phyloP scores from a whole-genome alignment of 2,329 filamentous ascomycete genomes.

The Oidium heveae region DNA sequence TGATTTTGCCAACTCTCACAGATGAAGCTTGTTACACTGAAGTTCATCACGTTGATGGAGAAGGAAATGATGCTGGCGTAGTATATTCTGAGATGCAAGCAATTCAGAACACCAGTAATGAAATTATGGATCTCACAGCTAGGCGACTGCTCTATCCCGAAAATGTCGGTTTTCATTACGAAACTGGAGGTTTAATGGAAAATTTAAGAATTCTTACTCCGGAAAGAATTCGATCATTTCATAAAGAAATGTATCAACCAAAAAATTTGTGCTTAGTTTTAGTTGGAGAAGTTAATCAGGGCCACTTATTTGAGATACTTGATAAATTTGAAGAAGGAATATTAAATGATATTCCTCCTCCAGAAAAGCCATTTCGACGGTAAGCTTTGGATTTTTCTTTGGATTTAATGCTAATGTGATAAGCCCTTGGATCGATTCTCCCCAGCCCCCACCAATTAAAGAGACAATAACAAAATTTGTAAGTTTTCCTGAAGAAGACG shows the following conservation, averaged over 20 bases:
- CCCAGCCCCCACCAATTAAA: constrained; percentile 45
- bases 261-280: constrained; percentile 82
- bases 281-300: constrained; percentile 74
- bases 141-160: constrained; percentile 66
- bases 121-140: constrained; percentile 70
- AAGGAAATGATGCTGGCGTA: constrained; percentile 84
- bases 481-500: constrained; percentile 89
- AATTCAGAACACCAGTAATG: constrained; percentile 58
- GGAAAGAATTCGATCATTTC: constrained; percentile 80
- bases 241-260: constrained; percentile 92
- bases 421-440: constrained; percentile 68
- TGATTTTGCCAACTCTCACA: constrained; percentile 73
- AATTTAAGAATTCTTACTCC: constrained; percentile 65
- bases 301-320: constrained; percentile 53
- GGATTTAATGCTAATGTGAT: constrained; percentile 3
- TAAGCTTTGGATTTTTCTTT: constrained; percentile 4
- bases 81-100: constrained; percentile 99
- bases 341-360: constrained; percentile 51
- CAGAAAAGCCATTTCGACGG: constrained; percentile 47
- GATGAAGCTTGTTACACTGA: constrained; percentile 87
- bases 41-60: constrained; percentile 83
- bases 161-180: constrained; percentile 79
- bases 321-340: constrained; percentile 78
- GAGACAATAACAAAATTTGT: constrained; percentile 53
- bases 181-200: constrained; percentile 95